Evolutionary conservation across 345 rosid genomes (phyloP).

Genomic region (Gossypium raimondii): DNA sequence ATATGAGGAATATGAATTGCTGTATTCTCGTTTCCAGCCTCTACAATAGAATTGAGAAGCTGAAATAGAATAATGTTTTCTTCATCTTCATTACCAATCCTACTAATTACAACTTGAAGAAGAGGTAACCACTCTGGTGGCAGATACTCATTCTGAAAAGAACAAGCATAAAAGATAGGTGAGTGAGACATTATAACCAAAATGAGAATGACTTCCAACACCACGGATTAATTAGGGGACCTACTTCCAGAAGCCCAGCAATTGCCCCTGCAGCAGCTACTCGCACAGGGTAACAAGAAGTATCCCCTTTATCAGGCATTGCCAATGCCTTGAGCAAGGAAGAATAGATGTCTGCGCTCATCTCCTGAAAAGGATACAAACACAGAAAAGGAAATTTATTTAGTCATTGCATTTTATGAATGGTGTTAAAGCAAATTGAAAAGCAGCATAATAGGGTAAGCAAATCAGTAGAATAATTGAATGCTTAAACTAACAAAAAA

Average conservation of each 20-base stretch:
- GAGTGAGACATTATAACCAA: conserved; percentile 19
- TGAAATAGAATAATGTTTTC: conserved; percentile 60
- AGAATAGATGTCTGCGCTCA: conserved; percentile 62
- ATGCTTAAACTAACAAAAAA: conserved; percentile 6
- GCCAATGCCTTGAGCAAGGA: conserved; percentile 69
- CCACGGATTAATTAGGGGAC: conserved; percentile 14
- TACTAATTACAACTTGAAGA: conserved; percentile 61
- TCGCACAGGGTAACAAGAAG: conserved; percentile 71
- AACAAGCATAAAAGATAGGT: conserved; percentile 14
- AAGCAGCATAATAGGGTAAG: conserved; percentile 5
- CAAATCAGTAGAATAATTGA: neutral
- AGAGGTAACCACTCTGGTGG: conserved; percentile 82
- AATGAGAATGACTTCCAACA: conserved; percentile 11
- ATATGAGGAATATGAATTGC: conserved; percentile 63
- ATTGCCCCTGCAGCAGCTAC: conserved; percentile 81
- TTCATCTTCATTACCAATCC: conserved; percentile 64
- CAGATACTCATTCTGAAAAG: conserved; percentile 61
- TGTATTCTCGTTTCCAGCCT: conserved; percentile 53
- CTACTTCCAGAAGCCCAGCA: conserved; percentile 64
- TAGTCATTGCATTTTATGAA: neutral
- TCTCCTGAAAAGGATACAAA: conserved; percentile 46
- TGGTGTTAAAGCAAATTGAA: neutral
- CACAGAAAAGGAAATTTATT: neutral
- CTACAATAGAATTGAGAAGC: conserved; percentile 66
- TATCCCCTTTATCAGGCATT: conserved; percentile 49